phyloP scores from a whole-genome alignment of 2,329 filamentous ascomycete species.

The Fusarium verticillioides region DNA sequence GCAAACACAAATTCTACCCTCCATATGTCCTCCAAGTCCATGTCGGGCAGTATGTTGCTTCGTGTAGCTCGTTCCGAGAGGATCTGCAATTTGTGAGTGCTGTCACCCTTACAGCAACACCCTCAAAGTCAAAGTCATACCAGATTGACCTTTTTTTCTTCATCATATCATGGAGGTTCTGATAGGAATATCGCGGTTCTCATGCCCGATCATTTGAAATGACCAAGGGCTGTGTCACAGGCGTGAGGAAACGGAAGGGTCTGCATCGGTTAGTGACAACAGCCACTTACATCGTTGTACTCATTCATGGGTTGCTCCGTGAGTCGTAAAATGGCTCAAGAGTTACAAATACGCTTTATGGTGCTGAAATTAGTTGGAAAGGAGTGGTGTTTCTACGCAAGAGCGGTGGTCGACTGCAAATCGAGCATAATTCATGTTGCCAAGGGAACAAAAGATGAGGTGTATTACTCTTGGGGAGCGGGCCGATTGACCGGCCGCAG shows the following conservation, averaged over 20 bases:
- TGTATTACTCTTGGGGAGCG: slow-evolving; percentile 64
- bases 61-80: slow-evolving; percentile 45
- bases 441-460: slow-evolving; percentile 60
- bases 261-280: slow-evolving; percentile 14
- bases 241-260: background rate
- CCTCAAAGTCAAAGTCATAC: slow-evolving; percentile 44
- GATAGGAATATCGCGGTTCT: slow-evolving; percentile 55
- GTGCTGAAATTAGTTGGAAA: slow-evolving; percentile 54
- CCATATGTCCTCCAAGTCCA: background rate
- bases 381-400: background rate
- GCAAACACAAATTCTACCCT: background rate
- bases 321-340: slow-evolving; percentile 58
- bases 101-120: slow-evolving; percentile 47
- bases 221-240: slow-evolving; percentile 3
- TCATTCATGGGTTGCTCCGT: slow-evolving; percentile 56
- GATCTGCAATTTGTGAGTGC: slow-evolving; percentile 48
- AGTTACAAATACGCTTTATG: slow-evolving; percentile 65
- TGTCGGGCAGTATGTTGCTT: slow-evolving; percentile 34
- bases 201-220: slow-evolving; percentile 51
- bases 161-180: slow-evolving; percentile 48
- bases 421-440: slow-evolving; percentile 61
- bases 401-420: slow-evolving; percentile 50
- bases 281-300: slow-evolving; percentile 24
- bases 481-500: slow-evolving; percentile 62
- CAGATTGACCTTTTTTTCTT: slow-evolving; percentile 4